Conservation (phyloP, 495 filamentous ascomycete species). For the Lepidopterella palustris region DNA sequence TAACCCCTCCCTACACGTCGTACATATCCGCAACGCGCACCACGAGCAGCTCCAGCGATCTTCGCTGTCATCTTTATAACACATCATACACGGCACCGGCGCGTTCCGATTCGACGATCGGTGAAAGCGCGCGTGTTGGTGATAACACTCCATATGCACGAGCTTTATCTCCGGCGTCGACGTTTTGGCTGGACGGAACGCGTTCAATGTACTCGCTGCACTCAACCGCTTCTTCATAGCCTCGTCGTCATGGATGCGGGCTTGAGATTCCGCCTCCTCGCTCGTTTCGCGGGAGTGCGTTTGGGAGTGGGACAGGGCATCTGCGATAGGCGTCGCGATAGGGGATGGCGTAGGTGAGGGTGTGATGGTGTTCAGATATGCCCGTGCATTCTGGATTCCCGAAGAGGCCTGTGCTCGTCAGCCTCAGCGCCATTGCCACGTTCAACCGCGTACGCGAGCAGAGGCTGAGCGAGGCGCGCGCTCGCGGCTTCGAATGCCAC, state of each 20-base stretch:
- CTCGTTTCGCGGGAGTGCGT: background rate
- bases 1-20: background rate
- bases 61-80: background rate
- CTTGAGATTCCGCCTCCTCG: background rate
- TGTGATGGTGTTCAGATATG: constrained; percentile 13
- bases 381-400: background rate
- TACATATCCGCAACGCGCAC: background rate
- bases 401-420: constrained; percentile 3
- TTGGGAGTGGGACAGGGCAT: background rate
- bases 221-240: background rate
- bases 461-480: background rate
- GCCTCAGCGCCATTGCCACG: too few relatives aligned
- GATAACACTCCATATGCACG: background rate
- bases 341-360: constrained; percentile 11
- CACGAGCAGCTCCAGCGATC: background rate
- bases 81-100: background rate
- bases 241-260: background rate
- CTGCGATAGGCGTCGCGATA: background rate
- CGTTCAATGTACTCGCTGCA: background rate
- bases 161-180: background rate
- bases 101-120: background rate
- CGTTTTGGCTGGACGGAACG: background rate
- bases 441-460: background rate
- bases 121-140: background rate
- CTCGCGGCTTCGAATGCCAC: background rate